Conservation (phyloP, 108 stramenopile genomes). For the Aurantiochytrium sp. region DNA sequence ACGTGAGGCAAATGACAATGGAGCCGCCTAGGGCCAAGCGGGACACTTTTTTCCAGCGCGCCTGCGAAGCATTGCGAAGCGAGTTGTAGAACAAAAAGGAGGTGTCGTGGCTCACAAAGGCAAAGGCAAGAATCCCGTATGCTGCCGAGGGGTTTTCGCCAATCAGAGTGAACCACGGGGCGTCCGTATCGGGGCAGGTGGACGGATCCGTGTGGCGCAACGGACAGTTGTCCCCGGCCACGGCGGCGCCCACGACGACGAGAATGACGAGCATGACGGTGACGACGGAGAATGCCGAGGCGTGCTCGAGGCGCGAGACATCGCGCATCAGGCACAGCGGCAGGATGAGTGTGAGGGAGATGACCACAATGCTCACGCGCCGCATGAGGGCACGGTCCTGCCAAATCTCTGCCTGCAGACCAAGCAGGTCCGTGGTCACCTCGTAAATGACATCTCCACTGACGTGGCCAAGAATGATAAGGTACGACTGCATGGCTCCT, state of each 20-base stretch:
- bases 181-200: conserved; percentile 3
- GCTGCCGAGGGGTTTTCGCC: neutral
- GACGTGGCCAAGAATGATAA: conserved; percentile 3
- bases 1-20: neutral
- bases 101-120: conserved; percentile 9
- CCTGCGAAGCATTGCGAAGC: neutral
- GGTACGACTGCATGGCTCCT: neutral
- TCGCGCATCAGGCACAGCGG: neutral
- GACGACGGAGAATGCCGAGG: neutral
- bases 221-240: neutral
- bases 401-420: neutral
- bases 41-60: neutral
- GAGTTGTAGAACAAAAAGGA: neutral
- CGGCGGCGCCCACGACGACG: neutral
- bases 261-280: neutral
- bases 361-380: neutral
- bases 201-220: neutral
- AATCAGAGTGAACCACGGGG: neutral
- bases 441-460: neutral
- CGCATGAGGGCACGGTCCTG: neutral
- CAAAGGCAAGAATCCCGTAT: conserved; percentile 3
- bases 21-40: neutral
- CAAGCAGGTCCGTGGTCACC: neutral
- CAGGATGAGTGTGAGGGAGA: neutral
- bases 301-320: neutral